Conservation (phyloP, 2,329 filamentous ascomycete species). For the Ophiostoma sp. region DNA sequence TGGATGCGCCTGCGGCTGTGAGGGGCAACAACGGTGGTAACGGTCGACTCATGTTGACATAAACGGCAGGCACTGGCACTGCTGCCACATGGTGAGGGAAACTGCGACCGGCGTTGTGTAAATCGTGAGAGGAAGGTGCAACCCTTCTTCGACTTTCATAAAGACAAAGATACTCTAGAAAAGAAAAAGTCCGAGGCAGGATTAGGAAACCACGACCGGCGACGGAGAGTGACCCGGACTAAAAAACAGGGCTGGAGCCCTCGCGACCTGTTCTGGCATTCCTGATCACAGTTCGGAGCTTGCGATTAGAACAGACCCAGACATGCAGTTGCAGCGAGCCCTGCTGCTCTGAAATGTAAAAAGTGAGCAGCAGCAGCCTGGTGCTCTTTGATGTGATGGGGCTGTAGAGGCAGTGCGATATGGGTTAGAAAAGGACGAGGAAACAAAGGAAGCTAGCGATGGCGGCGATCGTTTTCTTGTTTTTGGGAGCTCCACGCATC, state of each 20-base stretch:
- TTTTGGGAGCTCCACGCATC: background rate
- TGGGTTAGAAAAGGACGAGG: background rate
- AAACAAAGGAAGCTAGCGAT: constrained; percentile 1
- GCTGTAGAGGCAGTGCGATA: background rate
- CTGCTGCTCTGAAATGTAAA: background rate
- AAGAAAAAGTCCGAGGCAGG: background rate
- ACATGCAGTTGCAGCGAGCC: background rate
- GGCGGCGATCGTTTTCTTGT: background rate
- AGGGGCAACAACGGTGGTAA: constrained; percentile 1
- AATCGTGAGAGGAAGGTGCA: background rate
- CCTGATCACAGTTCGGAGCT: background rate
- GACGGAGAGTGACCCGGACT: background rate
- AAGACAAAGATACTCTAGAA: no score
- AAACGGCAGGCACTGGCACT: background rate
- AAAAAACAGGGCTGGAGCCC: background rate
- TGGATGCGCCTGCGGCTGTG: background rate
- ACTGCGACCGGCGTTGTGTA: background rate
- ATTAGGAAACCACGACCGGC: background rate
- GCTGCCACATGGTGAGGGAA: background rate
- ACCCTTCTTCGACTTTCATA: no score
- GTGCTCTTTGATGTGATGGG: background rate
- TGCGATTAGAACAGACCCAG: background rate
- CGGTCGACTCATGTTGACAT: background rate
- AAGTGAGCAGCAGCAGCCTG: background rate
- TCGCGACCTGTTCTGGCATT: background rate